Percentiles rank a stretch among this genome's conserved stretches.
Evolutionary conservation across 305 asterid species (phyloP).

Genomic region (Caryopteris hybrid): DNA sequence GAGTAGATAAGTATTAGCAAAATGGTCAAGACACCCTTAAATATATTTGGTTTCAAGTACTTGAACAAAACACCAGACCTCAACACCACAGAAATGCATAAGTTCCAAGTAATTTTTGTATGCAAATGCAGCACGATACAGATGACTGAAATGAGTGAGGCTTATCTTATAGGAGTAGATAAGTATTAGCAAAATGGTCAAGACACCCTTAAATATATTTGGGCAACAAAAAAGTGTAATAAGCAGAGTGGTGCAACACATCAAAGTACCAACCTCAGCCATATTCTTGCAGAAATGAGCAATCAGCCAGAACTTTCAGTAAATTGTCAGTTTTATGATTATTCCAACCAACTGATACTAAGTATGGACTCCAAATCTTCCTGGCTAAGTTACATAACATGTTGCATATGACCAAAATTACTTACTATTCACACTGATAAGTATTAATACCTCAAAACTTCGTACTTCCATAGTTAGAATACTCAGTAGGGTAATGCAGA

Average conservation of each 20-base stretch:
- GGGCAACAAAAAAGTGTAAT: no score
- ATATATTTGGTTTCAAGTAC: not conserved
- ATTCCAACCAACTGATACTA: not conserved
- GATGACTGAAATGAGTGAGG: no score
- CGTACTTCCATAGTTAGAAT: not conserved
- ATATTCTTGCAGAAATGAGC: no score
- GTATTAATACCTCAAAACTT: not conserved
- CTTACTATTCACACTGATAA: not conserved
- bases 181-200: no score
- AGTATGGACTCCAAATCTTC: not conserved
- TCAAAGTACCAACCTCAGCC: no score
- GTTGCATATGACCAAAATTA: not conserved
- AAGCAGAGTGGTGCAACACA: no score
- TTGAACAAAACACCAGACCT: not conserved
- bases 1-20: no score
- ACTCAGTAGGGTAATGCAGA: no score
- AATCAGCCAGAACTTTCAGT: no score
- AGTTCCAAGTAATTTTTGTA: not conserved
- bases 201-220: no score
- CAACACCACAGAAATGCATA: not conserved
- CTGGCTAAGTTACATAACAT: not conserved
- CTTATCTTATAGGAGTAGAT: no score
- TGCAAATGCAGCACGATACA: not conserved
- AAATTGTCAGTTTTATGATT: not conserved
- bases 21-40: no score